Evolutionary conservation across 1,284 basidiomycete genomes (phyloP), one percentile per base, ranked within the genome.

Genomic region (Chondrostereum purpureum): DNA sequence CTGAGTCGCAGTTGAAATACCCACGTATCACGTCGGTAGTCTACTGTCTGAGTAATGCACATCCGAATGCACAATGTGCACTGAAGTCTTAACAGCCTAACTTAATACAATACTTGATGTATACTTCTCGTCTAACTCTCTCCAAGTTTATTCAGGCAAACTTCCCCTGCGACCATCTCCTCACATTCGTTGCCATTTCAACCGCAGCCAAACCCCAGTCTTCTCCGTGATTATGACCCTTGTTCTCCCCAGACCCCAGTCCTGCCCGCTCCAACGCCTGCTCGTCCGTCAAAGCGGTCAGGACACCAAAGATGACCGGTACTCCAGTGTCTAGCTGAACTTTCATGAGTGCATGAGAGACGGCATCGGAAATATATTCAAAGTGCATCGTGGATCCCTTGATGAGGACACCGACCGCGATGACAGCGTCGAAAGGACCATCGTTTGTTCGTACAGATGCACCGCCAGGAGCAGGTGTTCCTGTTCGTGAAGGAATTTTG

Each of bases 321-420:
- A 89, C 80, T 16, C 91, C 90, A 2, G 87, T 85, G 64, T 99
- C 94, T 55, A 98, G 72, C 61, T 94, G 92, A 19, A 97, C 79
- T 53, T 81, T 80, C 95, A 98, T 99, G 55, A 99, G 73, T 31
- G 86, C 93, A 57, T 95, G 86, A 37, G 90, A 85, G 49, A 96
- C 91, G 46, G 83, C 79, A 56, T 98, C 93, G 61, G 82, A 91
- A 64, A 99, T 99, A 73, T 99, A 99, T 66, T 97, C 93, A 63
- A 96, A 97, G 69, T 97, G 93, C 91, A 95, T 95, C 12, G 93
- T 96, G 3, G 81, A 77, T 47, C 93, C 95, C 67, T 99, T 99
- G 77, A 99, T 97, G 61, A 99, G 83, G 38, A 94, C 92, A 8
- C 95, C 95, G 58, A 99, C 92, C 33, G 93, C 91, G 60, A 99